Conservation (phyloP, 2,329 filamentous ascomycete genomes). For the Sclerotinia minor region DNA sequence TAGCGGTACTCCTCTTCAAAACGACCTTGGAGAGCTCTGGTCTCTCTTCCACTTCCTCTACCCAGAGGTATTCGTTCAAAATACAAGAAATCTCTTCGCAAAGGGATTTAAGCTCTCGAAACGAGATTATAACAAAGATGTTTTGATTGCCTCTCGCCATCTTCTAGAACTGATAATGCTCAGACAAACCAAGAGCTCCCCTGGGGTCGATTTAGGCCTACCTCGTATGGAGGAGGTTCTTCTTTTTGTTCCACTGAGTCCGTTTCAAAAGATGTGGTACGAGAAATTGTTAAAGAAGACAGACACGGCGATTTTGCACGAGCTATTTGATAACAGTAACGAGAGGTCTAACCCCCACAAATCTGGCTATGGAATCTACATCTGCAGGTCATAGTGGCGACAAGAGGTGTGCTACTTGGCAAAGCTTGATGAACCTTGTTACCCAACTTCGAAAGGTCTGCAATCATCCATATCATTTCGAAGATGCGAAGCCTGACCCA, state of each 20-base stretch:
- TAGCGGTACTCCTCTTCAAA: conserved; percentile 56
- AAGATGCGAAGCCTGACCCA: conserved; percentile 48
- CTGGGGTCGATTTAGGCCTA: conserved; percentile 54
- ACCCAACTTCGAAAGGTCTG: conserved; percentile 93
- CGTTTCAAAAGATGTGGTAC: conserved; percentile 60
- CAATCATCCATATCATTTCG: conserved; percentile 73
- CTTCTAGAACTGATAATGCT: conserved; percentile 60
- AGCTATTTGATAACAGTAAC: conserved; percentile 52
- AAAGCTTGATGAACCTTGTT: conserved; percentile 80
- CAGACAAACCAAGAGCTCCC: conserved; percentile 56
- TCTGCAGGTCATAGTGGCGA: conserved; percentile 31
- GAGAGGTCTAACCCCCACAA: conserved; percentile 43
- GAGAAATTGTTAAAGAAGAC: conserved; percentile 55
- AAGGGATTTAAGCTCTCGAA: conserved; percentile 57
- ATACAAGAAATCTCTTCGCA: conserved; percentile 53
- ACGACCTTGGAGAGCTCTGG: conserved; percentile 59
- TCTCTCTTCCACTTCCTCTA: conserved; percentile 58
- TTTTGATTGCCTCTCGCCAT: conserved; percentile 53
- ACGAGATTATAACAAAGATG: conserved; percentile 53
- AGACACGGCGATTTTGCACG: conserved; percentile 52
- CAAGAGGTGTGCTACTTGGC: conserved; percentile 46
- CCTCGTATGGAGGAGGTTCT: conserved; percentile 58
- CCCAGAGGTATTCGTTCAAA: conserved; percentile 55
- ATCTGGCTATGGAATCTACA: conserved; percentile 39
- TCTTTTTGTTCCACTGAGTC: conserved; percentile 57